phyloP scores from a whole-genome alignment of 1,284 basidiomycete genomes.

The Ustilago hordei region DNA sequence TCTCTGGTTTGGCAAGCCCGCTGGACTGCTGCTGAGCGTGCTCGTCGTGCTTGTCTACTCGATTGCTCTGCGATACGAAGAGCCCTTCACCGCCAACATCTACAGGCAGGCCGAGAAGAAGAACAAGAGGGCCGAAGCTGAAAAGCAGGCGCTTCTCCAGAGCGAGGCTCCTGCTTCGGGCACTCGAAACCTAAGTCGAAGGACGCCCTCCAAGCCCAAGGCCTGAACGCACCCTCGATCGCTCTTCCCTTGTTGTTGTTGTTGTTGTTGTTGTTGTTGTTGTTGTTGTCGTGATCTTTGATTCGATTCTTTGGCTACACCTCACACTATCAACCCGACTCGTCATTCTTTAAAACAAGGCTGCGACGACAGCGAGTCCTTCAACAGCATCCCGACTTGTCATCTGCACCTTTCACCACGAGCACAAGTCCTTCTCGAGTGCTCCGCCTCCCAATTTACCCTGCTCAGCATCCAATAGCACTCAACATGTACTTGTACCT shows the following conservation, averaged over 20 bases:
- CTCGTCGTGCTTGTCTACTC: conserved; percentile 63
- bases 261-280: neutral
- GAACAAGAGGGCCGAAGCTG: conserved; percentile 38
- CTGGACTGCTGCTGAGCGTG: conserved; percentile 64
- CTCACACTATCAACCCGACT: neutral
- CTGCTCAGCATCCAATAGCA: conserved; percentile 15
- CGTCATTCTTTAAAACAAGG: conserved; percentile 9
- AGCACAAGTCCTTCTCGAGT: neutral
- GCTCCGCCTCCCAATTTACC: neutral
- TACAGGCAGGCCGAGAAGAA: conserved; percentile 64
- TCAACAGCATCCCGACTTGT: conserved; percentile 42
- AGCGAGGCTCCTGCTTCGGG: conserved; percentile 49
- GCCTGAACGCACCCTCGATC: conserved; percentile 5
- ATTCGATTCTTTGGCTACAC: neutral
- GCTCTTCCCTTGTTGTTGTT: neutral
- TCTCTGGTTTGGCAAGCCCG: conserved; percentile 68
- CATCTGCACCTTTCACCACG: conserved; percentile 4
- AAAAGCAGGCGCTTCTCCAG: conserved; percentile 35
- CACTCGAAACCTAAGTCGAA: conserved; percentile 45
- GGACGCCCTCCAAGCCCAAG: conserved; percentile 46
- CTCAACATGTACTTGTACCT: conserved; percentile 51
- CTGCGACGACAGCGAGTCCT: conserved; percentile 26
- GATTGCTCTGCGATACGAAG: conserved; percentile 65
- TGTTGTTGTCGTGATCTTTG: too few relatives aligned
- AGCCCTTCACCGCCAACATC: conserved; percentile 66